A percentile compares a stretch with the other conserved stretches of the same genome.
phyloP scores from a whole-genome alignment of 306 rosid species.

The Oemleria cerasiformis region DNA sequence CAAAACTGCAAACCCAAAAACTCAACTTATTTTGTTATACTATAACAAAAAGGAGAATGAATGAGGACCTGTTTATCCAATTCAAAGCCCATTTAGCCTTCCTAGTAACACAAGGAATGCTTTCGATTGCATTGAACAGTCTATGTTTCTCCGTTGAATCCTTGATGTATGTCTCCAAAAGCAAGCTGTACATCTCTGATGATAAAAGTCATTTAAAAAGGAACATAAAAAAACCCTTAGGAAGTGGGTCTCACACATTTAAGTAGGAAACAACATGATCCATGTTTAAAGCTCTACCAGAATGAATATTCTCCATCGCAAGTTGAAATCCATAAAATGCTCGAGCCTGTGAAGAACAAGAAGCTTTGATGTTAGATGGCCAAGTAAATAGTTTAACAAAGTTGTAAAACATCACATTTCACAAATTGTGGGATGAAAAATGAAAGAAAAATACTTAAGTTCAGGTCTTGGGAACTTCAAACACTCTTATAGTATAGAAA shows the following conservation, averaged over 20 bases:
- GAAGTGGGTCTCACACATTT: slow-evolving; percentile 25
- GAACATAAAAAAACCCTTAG: slow-evolving; percentile 12
- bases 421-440: neutral
- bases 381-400: neutral
- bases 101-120: slow-evolving; percentile 72
- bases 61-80: slow-evolving; percentile 72
- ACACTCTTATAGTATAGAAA: neutral
- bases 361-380: slow-evolving; percentile 28
- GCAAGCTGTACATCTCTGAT: slow-evolving; percentile 94
- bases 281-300: slow-evolving; percentile 49
- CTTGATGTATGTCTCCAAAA: slow-evolving; percentile 80
- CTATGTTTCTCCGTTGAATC: slow-evolving; percentile 82
- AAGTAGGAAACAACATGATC: slow-evolving; percentile 13
- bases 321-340: slow-evolving; percentile 93
- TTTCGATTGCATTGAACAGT: slow-evolving; percentile 79
- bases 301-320: slow-evolving; percentile 93
- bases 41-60: neutral
- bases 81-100: slow-evolving; percentile 87
- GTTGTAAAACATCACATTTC: neutral
- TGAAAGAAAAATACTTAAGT: neutral
- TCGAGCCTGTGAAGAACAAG: slow-evolving; percentile 57
- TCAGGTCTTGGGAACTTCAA: neutral
- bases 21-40: neutral
- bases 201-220: slow-evolving; percentile 18
- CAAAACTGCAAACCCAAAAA: neutral